phyloP scores from a whole-genome alignment of 805 yeast species.

The Vanderwaltozyma tropicalis region DNA sequence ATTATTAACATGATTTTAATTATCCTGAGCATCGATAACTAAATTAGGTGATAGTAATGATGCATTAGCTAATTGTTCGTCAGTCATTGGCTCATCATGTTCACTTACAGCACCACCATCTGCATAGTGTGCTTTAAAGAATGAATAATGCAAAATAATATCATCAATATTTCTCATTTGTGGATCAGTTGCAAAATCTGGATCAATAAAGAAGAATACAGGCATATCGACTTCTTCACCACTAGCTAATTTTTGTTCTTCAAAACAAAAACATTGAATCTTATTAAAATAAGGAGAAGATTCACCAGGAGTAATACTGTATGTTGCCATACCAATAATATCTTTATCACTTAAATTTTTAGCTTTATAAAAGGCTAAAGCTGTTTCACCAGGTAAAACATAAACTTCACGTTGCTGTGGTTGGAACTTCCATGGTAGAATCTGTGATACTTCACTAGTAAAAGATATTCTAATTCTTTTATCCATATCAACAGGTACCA shows the following conservation, averaged over 20 bases:
- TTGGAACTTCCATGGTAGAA: constrained; percentile 87
- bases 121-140: constrained; percentile 53
- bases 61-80: constrained; percentile 10
- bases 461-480: constrained; percentile 75
- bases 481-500: constrained; percentile 79
- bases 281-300: constrained; percentile 95
- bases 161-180: constrained; percentile 84
- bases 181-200: constrained; percentile 90
- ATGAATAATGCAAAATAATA: constrained; percentile 83
- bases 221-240: constrained; percentile 99
- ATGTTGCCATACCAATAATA: constrained; percentile 97
- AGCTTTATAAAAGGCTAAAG: constrained; percentile 90
- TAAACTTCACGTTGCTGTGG: constrained; percentile 92
- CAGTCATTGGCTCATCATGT: constrained; percentile 8
- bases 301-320: constrained; percentile 91
- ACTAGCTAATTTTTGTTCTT: constrained; percentile 85
- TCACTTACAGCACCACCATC: constrained; percentile 30
- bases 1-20: too few relatives aligned
- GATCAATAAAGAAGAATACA: constrained; percentile 91
- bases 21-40: neutral
- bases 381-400: constrained; percentile 95
- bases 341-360: constrained; percentile 77
- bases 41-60: constrained; percentile 10
- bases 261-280: constrained; percentile 96
- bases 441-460: constrained; percentile 83